Base-by-base conservation (phyloP, 164 flowering plant species). In the Taxillus chinensis region DNA sequence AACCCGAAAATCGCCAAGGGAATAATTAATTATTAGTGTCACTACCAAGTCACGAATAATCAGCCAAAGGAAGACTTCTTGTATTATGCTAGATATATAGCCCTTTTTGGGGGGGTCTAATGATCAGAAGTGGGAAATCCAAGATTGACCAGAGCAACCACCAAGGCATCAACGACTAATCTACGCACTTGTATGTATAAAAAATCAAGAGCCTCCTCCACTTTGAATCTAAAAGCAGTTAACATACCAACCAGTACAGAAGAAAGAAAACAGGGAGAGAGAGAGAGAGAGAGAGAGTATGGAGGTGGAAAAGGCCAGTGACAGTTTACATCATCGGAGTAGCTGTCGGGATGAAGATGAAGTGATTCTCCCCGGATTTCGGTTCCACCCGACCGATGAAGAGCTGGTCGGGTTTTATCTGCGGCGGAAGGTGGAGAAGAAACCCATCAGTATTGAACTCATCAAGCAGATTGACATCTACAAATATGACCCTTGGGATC, bases 401-500 rank as follows among this genome's bases (percentile, higher is more conserved):
- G 58, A 55, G 37, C 58, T 55, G 12, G 37, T 55, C 8, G 58
- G 40, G 58, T 55, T 17, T 38, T 55, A 55, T 38, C 58, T 55
- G 38, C 58, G 40, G 40, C 38, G 58, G 37, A 55, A 55, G 58
- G 58, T 55, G 38, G 39, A 55, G 40, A 55, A 55, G 40, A 55
- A 38, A 11, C 58, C 58, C 12, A 17, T 55, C 58, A 55, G 39
- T 38, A 55, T 55, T 17, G 58, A 55, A 7, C 40, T 55, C 58
- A 55, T 55, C 38, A 55, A 55, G 12, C 58, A 55, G 37, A 38
- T 55, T 17, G 58, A 55, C 13, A 55, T 55, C 27, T 55, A 55
- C 58, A 55, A 55, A 11, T 55, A 55, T 55, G 58, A 55, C 16
- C 58, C 58, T 17, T 55, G 58, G 58, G 58, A 55, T 38, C 38